Evolutionary conservation across 2,329 filamentous ascomycete species (phyloP), one percentile per base, ranked within the genome.

Genomic region (Fusarium sp.): DNA sequence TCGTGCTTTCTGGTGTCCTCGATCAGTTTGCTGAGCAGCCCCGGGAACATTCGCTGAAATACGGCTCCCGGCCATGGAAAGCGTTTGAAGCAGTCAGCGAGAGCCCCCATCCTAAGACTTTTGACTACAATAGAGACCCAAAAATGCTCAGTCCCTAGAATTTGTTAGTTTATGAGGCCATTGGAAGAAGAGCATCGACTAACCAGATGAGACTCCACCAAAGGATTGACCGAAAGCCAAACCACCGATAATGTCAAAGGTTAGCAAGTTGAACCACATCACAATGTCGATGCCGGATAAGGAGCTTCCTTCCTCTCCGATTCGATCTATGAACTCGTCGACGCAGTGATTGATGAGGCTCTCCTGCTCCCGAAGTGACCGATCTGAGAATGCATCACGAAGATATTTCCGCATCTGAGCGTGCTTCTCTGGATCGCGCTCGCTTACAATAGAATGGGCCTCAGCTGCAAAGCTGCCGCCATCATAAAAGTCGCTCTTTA

Each of bases 91-190:
- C 43, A 47, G 12, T 47, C 43, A n/a, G 43, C 43, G 11, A 47
- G 43, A 30, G 43, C 43, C 4, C 43, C 43, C 43, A 47, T 31
- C 43, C 43, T 13, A 13, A 47, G 43, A 30, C 43, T 47, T 7
- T 30, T 47, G 11, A 47, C 43, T 30, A 47, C 43, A 30, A 47
- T 47, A n/a, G 43, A 47, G 23, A 47, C 43, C 43, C 43, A 47
- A 7, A 47, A 47, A 27, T 47, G 43, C 23, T 47, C 43, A 11
- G 43, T 47, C 4, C 43, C 27, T 47, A 15, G 8, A 34, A 3
- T 34, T 5, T 34, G 6, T 34, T 34, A 34, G 31, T 34, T 34
- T 3, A 34, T 12, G 31, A 34, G 31, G 31, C 8, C 9, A 9
- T 34, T 34, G 31, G 9, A 34, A 9, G 31, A 13, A 13, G 11